Evolutionary conservation across 139 green algal species (phyloP).

Genomic region (Limnomonas spitsbergensis): DNA sequence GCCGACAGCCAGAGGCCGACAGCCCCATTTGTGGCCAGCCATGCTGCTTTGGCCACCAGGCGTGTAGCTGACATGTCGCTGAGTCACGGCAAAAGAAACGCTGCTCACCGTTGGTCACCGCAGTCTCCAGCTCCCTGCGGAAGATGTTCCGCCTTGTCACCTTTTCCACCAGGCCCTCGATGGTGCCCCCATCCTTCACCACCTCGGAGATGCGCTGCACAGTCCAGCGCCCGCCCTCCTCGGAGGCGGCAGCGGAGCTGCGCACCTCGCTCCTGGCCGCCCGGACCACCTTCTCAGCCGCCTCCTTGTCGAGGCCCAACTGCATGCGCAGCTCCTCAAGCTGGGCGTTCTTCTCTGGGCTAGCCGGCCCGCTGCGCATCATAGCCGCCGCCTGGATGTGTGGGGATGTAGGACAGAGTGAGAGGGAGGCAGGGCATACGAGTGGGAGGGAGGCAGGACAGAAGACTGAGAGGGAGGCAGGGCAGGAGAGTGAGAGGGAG

Average conservation of each 20-base stretch:
- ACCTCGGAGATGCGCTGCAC: constrained; percentile 45
- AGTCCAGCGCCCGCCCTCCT: constrained; percentile 44
- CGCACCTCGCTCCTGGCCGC: not conserved
- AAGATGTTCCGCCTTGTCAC: constrained; percentile 75
- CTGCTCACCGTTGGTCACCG: constrained; percentile 48
- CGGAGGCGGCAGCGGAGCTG: constrained; percentile 12
- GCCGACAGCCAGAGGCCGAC: too few relatives aligned
- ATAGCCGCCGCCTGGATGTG: constrained; percentile 37
- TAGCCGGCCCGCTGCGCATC: constrained; percentile 56
- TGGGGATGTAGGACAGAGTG: too few relatives aligned
- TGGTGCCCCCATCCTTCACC: constrained; percentile 48
- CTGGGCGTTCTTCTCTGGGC: constrained; percentile 61
- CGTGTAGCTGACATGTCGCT: too few relatives aligned
- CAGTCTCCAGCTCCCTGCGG: constrained; percentile 69
- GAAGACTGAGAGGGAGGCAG: too few relatives aligned
- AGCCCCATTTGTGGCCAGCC: too few relatives aligned
- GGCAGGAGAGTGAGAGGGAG: too few relatives aligned
- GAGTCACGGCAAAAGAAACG: too few relatives aligned
- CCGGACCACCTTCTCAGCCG: constrained; percentile 39
- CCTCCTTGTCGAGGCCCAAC: constrained; percentile 80
- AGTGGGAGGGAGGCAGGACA: too few relatives aligned
- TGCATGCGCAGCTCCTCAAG: constrained; percentile 80
- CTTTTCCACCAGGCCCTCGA: constrained; percentile 63
- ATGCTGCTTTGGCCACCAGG: too few relatives aligned
- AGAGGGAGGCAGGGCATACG: too few relatives aligned